Base-by-base conservation (phyloP, 306 rosid genomes). In the Dryas drummondii region DNA sequence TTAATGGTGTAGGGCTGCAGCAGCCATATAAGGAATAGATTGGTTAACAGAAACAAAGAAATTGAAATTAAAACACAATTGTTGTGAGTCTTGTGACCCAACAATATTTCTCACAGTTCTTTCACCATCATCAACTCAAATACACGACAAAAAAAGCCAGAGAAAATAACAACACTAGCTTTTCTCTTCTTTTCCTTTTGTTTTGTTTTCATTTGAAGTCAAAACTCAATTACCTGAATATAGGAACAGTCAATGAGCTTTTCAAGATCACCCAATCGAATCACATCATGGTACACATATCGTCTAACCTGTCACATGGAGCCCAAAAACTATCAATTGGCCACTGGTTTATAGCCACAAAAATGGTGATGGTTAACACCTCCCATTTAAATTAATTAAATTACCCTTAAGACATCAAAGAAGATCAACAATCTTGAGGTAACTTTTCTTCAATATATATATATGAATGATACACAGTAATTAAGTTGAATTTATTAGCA, bases 221-320 rank as follows among this genome's bases (percentile, higher is more conserved):
- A 16, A 47, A 41, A 40, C 19, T 41, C 58, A 42, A 82, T 70
- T 75, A 93, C 98, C 98, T 93, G 98, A 76, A 91, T 88, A 60
- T 75, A 88, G 66, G 97, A 83, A 75, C 97, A 94, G 81, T 94
- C 91, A 55, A 94, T 87, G 78, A 94, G 96, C 88, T 89, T 91
- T 54, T 94, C 97, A 56, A 94, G 88, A 80, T 94, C 98, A 42
- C 86, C 89, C 87, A 91, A 88, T 76, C 98, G 85, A 79, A 94
- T 87, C 44, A 94, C 98, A 44, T 94, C 91, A 73, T 94, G 98
- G 85, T 94, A 94, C 77, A 94, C 98, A 78, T 94, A 94, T 72
- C 98, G 88, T 76, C 98, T 82, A 85, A 94, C 93, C 98, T 94
- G 92, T 72, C 54, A 48, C 58, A 67, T 70, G 51, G 49, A 48